phyloP scores from a whole-genome alignment of 495 filamentous ascomycete species.

The Cairneyella variabilis region DNA sequence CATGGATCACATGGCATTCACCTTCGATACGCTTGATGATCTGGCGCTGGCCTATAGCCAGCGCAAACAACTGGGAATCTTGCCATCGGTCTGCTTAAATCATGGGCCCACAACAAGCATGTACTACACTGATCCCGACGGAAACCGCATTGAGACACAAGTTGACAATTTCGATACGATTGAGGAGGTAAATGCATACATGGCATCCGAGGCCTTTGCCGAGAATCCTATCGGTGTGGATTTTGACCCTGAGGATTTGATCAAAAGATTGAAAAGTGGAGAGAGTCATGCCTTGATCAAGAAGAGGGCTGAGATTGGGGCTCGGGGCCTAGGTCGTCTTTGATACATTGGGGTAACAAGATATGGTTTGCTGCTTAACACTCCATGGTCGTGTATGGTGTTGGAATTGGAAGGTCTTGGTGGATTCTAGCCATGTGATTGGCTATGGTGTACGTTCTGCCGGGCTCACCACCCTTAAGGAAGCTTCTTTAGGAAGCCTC shows the following conservation, averaged over 20 bases:
- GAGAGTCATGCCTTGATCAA: not conserved
- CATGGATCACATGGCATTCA: slow-evolving; percentile 39
- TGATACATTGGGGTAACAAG: too few species aligned
- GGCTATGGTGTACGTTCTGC: too few species aligned
- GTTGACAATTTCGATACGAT: slow-evolving; percentile 38
- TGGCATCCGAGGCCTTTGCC: slow-evolving; percentile 22
- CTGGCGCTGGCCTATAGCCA: slow-evolving; percentile 31
- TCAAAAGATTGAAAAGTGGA: not conserved
- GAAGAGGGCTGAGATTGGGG: too few species aligned
- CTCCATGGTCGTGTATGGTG: too few species aligned
- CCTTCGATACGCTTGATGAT: slow-evolving; percentile 28
- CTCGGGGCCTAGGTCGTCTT: too few species aligned
- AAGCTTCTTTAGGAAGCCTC: too few species aligned
- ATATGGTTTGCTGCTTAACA: too few species aligned
- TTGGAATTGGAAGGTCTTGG: too few species aligned
- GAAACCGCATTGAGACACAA: slow-evolving; percentile 43
- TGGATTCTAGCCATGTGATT: too few species aligned
- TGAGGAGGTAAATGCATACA: slow-evolving; percentile 34
- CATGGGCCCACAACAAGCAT: slow-evolving; percentile 40
- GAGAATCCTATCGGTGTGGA: slow-evolving; percentile 36
- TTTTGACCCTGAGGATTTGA: slow-evolving; percentile 32
- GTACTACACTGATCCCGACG: slow-evolving; percentile 45
- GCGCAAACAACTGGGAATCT: slow-evolving; percentile 31
- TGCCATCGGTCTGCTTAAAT: slow-evolving; percentile 39
- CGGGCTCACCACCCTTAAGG: too few species aligned